These are phyloP conservation scores for Ambrosia trifida DNA, from an alignment of 129 eudicot genomes.

Conservation along the genomic window DNA sequence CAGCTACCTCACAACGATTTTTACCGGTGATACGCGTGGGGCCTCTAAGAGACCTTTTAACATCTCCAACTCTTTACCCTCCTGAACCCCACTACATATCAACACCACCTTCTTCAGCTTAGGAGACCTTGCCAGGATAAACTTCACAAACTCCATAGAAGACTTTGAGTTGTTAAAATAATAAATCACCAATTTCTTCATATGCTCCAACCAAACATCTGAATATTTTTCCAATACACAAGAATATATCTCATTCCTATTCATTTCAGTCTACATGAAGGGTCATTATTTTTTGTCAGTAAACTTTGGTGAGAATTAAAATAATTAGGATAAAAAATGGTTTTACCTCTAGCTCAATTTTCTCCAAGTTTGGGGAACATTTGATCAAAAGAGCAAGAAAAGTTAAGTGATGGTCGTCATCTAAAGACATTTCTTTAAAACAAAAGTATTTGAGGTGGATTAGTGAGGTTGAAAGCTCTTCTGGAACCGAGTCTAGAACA, in stretches of 20 bases:
- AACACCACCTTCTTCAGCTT: conserved; percentile 2
- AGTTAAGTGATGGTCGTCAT: too few species aligned
- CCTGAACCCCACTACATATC: background rate
- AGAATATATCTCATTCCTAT: background rate
- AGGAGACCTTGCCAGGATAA: background rate
- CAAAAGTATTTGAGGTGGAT: too few species aligned
- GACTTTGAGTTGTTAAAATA: background rate
- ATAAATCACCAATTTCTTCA: background rate
- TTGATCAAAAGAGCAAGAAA: too few species aligned
- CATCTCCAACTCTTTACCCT: background rate
- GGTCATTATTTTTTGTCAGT: background rate
- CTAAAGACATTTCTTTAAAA: too few species aligned
- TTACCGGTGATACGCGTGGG: background rate
- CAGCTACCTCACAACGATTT: background rate
- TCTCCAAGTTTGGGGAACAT: too few species aligned
- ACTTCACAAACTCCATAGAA: background rate
- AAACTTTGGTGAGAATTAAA: too few species aligned
- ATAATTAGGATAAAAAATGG: too few species aligned
- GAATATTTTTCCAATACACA: background rate
- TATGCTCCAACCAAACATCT: background rate
- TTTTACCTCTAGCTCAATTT: too few species aligned
- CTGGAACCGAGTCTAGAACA: too few species aligned
- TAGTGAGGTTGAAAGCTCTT: too few species aligned
- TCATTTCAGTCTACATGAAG: background rate
- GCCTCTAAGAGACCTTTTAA: background rate